Conservation (phyloP, 768 basidiomycete genomes). For the Cubamyces sp. region DNA sequence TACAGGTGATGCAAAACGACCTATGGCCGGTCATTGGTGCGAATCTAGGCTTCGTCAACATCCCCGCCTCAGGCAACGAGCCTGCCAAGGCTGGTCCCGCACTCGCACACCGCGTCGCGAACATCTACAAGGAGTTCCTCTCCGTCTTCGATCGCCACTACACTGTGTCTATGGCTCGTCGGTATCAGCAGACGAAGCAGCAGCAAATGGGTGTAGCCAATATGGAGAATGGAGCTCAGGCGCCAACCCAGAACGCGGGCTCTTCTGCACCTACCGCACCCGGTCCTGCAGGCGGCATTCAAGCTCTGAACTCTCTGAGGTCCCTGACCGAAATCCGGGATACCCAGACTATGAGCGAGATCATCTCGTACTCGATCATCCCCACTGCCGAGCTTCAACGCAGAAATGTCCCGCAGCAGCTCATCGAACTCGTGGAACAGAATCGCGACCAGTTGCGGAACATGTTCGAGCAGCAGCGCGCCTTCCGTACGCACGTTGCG, state of each 20-base stretch:
- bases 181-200: neutral
- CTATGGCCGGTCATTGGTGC: conserved; percentile 70
- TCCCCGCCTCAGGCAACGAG: conserved; percentile 62
- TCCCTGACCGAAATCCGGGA: conserved; percentile 23
- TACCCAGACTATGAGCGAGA: conserved; percentile 44
- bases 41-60: conserved; percentile 66
- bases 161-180: neutral
- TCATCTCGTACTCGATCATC: conserved; percentile 52
- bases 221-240: neutral
- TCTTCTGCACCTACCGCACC: neutral
- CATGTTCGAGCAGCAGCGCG: conserved; percentile 23
- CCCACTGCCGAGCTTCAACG: conserved; percentile 56
- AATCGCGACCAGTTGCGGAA: conserved; percentile 44
- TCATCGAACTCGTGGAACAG: conserved; percentile 61
- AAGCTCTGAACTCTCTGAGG: neutral
- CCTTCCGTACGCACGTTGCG: conserved; percentile 13
- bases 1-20: conserved; percentile 40
- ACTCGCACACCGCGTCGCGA: conserved; percentile 60
- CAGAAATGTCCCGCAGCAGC: conserved; percentile 49
- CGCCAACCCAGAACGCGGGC: neutral
- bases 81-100: conserved; percentile 66
- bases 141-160: conserved; percentile 54
- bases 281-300: neutral
- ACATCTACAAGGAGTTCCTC: conserved; percentile 65
- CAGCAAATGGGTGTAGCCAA: neutral